Evolutionary conservation across 768 basidiomycete genomes (phyloP).

Genomic region (Xerocomellus chrysenteron): DNA sequence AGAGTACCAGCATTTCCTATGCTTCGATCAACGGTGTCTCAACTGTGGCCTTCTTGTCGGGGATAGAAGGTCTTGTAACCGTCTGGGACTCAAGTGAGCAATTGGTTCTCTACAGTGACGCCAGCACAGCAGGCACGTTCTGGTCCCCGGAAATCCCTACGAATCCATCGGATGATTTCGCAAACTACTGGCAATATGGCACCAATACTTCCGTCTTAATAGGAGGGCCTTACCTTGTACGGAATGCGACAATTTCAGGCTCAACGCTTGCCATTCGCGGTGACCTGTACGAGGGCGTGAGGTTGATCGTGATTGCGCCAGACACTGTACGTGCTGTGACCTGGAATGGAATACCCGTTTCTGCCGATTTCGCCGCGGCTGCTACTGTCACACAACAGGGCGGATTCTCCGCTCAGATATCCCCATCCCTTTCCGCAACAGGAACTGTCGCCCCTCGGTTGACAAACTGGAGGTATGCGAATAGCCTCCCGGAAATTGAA

Average conservation of each 20-base stretch:
- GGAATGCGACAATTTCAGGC: slow-evolving; percentile 47
- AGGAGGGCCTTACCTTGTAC: slow-evolving; percentile 64
- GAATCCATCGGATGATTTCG: slow-evolving; percentile 39
- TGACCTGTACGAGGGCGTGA: slow-evolving; percentile 60
- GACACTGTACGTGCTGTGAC: slow-evolving; percentile 50
- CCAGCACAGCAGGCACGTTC: slow-evolving; percentile 64
- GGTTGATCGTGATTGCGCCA: slow-evolving; percentile 65
- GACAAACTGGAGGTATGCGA: slow-evolving; percentile 68
- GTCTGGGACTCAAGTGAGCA: slow-evolving; percentile 67
- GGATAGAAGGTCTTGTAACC: slow-evolving; percentile 57
- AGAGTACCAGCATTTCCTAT: slow-evolving; percentile 26
- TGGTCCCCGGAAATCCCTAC: slow-evolving; percentile 69
- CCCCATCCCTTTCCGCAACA: slow-evolving; percentile 27
- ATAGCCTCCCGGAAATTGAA: slow-evolving; percentile 72
- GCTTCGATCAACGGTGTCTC: slow-evolving; percentile 32
- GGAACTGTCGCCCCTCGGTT: slow-evolving; percentile 48
- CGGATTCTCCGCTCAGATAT: slow-evolving; percentile 50
- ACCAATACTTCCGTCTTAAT: slow-evolving; percentile 68
- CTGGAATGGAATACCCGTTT: slow-evolving; percentile 66
- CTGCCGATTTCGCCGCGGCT: slow-evolving; percentile 36
- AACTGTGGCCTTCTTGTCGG: slow-evolving; percentile 54
- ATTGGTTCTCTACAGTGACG: slow-evolving; percentile 68
- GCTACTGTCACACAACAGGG: slow-evolving; percentile 35
- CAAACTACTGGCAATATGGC: slow-evolving; percentile 71
- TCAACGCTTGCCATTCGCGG: slow-evolving; percentile 61